These are phyloP conservation scores for Drechslera avenae DNA, from an alignment of 2,329 filamentous ascomycete genomes.

Conservation along the genomic window DNA sequence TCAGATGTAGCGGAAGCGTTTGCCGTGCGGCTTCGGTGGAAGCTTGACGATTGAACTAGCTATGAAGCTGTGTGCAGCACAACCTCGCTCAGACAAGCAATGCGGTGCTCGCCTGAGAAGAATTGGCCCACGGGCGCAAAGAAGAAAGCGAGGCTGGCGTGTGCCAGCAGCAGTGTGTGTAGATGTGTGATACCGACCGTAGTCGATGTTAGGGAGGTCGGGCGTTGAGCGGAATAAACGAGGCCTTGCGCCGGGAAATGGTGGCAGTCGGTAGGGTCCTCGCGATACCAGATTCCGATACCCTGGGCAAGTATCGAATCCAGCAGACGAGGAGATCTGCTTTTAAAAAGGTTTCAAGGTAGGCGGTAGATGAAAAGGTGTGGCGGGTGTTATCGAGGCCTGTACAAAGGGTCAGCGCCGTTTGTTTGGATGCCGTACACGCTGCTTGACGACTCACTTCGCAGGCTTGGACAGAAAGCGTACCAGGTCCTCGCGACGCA, in stretches of 20 bases:
- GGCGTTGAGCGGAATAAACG: conserved; percentile 80
- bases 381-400: conserved; percentile 70
- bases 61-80: conserved; percentile 71
- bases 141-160: conserved; percentile 73
- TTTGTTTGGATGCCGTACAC: neutral
- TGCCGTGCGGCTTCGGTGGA: conserved; percentile 12
- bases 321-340: conserved; percentile 76
- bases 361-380: conserved; percentile 38
- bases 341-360: conserved; percentile 40
- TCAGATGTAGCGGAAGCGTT: conserved; percentile 12
- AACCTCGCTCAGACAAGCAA: conserved; percentile 98
- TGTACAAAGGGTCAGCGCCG: conserved; percentile 39
- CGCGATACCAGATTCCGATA: conserved; percentile 81
- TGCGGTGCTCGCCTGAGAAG: conserved; percentile 91
- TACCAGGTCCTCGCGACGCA: conserved; percentile 89
- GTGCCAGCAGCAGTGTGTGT: conserved; percentile 74
- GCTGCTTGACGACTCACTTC: conserved; percentile 67
- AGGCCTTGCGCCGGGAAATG: conserved; percentile 85
- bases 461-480: conserved; percentile 93
- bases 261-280: conserved; percentile 70
- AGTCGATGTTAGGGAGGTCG: conserved; percentile 87
- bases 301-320: conserved; percentile 80
- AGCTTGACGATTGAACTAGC: conserved; percentile 27
- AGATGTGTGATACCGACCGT: conserved; percentile 63
- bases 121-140: conserved; percentile 84